phyloP scores from a whole-genome alignment of 805 yeast genomes.

The Hermanozyma aechmeae region DNA sequence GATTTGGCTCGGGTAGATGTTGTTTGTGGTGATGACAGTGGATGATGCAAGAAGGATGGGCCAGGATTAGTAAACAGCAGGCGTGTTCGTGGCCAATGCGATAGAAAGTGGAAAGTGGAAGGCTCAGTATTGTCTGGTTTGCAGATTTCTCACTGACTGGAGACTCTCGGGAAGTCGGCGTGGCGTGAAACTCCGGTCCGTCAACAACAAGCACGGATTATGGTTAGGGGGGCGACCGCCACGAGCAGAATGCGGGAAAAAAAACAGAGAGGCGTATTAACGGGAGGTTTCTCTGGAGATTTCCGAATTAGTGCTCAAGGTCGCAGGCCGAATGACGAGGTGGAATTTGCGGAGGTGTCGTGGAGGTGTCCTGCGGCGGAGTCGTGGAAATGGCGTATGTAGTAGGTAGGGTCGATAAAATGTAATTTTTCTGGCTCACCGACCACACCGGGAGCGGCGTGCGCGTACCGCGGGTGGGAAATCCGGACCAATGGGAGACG shows the following conservation, averaged over 20 bases:
- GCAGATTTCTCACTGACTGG: too few species aligned
- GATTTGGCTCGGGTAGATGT: background rate
- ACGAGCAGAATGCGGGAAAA: too few species aligned
- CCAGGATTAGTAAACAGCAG: background rate
- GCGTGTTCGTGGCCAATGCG: background rate
- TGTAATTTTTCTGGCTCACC: slow-evolving; percentile 1
- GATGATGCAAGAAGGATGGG: background rate
- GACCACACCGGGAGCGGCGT: slow-evolving; percentile 5
- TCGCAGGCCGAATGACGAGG: too few species aligned
- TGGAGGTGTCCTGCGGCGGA: slow-evolving; percentile 2
- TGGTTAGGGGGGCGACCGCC: too few species aligned
- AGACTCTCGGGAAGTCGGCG: too few species aligned
- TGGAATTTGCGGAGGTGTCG: too few species aligned
- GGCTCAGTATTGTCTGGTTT: too few species aligned
- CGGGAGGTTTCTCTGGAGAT: background rate
- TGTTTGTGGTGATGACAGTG: background rate
- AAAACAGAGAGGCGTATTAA: background rate
- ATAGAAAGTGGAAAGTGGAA: background rate
- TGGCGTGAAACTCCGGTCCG: too few species aligned
- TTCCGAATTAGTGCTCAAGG: background rate
- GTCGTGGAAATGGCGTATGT: slow-evolving; percentile 1
- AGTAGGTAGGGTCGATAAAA: too few species aligned
- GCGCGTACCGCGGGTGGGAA: slow-evolving; percentile 7
- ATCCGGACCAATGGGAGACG: slow-evolving; percentile 7
- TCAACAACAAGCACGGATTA: too few species aligned